Evolutionary conservation across 2,329 filamentous ascomycete species (phyloP), one percentile per base, ranked within the genome.

Genomic region (Alternaria ethzedia): DNA sequence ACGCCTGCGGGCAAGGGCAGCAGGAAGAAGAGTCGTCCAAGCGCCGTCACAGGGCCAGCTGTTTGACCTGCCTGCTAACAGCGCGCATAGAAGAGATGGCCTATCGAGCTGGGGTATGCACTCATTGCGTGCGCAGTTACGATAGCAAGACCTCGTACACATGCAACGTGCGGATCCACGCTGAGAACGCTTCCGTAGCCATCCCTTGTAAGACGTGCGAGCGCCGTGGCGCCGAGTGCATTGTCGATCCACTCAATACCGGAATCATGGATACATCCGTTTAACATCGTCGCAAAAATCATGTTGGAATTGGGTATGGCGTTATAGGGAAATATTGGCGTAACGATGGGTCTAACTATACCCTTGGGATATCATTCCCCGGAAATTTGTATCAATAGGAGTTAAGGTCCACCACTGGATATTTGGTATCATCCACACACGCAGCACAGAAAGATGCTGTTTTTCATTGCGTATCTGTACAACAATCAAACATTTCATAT

Each of bases 11-110:
- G 44, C 1, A 79, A 76, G 52, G 72, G 70, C 8, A 67, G 71
- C 7, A 71, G 74, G 45, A 79, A 79, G 72, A 80, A 79, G 68
- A 76, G 69, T 32, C 70, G 76, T 20, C 65, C 69, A 10, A 79
- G 78, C 55, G 65, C 70, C 11, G 67, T 61, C 55, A 66, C 70
- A 13, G 68, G 61, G 3, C 64, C 26, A 32, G 65, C 61, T 43
- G 57, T 46, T 20, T 62, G 47, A 64, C n/a, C 30, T 23, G 50
- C n/a, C 8, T 58, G 20, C 28, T 17, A 25, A 32, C n/a, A 36
- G 26, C 3, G 13, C 17, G 49, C 49, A 15, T 20, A 32, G 28
- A 32, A 23, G 28, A 51, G 12, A 6, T 21, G 17, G 17, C 49
- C 26, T 17, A 26, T n/a, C 47, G 43, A 30, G 15, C 26, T 54